Base-by-base conservation (phyloP, 768 basidiomycete genomes). In the Rhodotorula diobovata region DNA sequence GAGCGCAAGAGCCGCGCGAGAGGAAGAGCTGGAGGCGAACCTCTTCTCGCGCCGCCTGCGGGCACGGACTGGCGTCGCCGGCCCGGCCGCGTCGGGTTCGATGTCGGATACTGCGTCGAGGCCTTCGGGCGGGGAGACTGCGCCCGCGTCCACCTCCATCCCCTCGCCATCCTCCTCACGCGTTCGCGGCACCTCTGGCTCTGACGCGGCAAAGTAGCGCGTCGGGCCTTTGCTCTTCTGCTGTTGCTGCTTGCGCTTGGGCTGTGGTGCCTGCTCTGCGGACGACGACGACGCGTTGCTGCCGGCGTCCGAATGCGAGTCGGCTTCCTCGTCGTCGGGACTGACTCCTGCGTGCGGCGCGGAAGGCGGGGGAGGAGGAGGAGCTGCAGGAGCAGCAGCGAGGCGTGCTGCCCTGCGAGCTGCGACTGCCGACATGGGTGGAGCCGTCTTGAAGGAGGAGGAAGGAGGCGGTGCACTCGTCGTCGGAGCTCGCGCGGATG, bases 381-480 rank as follows among this genome's bases (percentile, higher is more conserved):
- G 2, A 20, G 58, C 30, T 25, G 51, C 77, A 37, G 81, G 81
- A 25, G 63, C 45, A 20, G 66, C 82, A 81, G 50, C 35, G 73
- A 74, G 0, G 78, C 34, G 16, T 2, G 86, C 83, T 10, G 87
- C 87, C 76, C 87, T 89, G 45, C 89, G 84, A 5, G 88, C 88
- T 39, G 88, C 88, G 59, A 90, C 81, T 5, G 89, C 89, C 76
- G 88, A 89, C 61, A 90, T 81, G 5, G 23, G 7, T 2, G 57
- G 53, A 3, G 62, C 18, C 25, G 68, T n/a, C n/a, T n/a, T n/a
- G n/a, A n/a, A n/a, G n/a, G n/a, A n/a, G n/a, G n/a, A n/a, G n/a
- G n/a, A n/a, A n/a, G n/a, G n/a, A n/a, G n/a, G n/a, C n/a, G n/a
- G n/a, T n/a, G n/a, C n/a, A n/a, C n/a, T n/a, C n/a, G n/a, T n/a